Evolutionary conservation across 1,284 basidiomycete genomes (phyloP).

Genomic region (Ustilago xerochloae): DNA sequence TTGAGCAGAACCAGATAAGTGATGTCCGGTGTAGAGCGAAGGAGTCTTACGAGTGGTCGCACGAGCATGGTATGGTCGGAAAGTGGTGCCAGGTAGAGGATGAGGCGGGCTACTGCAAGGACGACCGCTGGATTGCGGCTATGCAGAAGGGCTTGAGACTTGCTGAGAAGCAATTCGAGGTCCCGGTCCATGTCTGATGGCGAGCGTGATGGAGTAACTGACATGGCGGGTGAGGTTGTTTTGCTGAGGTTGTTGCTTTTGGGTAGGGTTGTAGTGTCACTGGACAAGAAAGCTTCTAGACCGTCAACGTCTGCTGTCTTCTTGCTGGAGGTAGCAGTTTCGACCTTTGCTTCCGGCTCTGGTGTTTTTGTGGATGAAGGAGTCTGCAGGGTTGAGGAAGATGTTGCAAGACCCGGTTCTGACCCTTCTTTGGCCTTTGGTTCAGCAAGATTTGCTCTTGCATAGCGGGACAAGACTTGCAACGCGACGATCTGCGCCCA

Average conservation of each 20-base stretch:
- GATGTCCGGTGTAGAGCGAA: constrained; percentile 46
- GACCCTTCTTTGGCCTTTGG: constrained; percentile 5
- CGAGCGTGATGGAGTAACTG: neutral
- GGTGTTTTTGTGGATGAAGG: constrained; percentile 1
- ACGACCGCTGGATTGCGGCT: constrained; percentile 59
- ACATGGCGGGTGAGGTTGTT: neutral
- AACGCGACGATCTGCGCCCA: constrained; percentile 91
- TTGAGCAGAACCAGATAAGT: constrained; percentile 50
- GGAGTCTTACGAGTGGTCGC: constrained; percentile 43
- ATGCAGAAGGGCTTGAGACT: constrained; percentile 45
- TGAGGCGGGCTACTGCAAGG: constrained; percentile 39
- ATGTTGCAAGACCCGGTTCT: neutral
- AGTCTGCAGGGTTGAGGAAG: neutral
- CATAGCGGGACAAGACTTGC: constrained; percentile 83
- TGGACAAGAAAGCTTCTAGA: constrained; percentile 43
- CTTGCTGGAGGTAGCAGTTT: neutral
- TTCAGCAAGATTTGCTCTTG: constrained; percentile 71
- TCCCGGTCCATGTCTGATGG: constrained; percentile 51
- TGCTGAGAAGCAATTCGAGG: constrained; percentile 55
- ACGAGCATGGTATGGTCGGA: constrained; percentile 23
- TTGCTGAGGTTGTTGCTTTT: neutral
- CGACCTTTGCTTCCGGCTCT: neutral
- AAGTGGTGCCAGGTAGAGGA: constrained; percentile 32
- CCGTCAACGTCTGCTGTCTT: constrained; percentile 19
- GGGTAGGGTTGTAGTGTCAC: neutral